These are phyloP conservation scores for Morella rubra DNA, from an alignment of 306 rosid species.

Conservation along the genomic window DNA sequence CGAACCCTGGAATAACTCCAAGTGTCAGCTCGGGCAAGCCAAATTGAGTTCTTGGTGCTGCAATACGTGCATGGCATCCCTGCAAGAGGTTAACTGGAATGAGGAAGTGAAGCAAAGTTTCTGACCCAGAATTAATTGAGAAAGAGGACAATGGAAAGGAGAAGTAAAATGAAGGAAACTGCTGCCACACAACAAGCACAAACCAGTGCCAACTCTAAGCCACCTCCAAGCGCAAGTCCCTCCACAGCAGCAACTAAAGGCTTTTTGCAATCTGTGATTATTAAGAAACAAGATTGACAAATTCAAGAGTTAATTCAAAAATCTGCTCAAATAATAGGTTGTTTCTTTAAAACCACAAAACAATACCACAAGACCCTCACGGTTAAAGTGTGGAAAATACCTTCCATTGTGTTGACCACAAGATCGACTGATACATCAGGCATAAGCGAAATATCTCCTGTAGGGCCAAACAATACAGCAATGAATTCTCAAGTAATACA, in stretches of 20 bases:
- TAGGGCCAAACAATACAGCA: conserved; percentile 20
- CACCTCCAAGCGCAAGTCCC: conserved; percentile 99
- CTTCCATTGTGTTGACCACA: conserved; percentile 76
- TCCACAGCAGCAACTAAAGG: conserved; percentile 90
- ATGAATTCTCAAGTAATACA: conserved; percentile 4
- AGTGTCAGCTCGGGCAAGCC: conserved; percentile 94
- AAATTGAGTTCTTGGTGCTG: conserved; percentile 80
- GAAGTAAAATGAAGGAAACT: background rate
- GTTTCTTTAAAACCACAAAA: background rate
- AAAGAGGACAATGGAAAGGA: background rate
- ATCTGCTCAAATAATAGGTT: background rate
- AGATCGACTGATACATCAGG: conserved; percentile 91
- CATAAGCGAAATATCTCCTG: conserved; percentile 69
- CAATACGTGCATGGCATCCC: conserved; percentile 95
- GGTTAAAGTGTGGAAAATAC: conserved; percentile 39
- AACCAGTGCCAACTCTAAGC: conserved; percentile 93
- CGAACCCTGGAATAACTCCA: conserved; percentile 94
- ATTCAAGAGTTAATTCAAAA: background rate
- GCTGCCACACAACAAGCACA: conserved; percentile 33
- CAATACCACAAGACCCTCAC: background rate
- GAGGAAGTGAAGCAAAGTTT: conserved; percentile 12
- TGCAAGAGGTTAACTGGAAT: conserved; percentile 30
- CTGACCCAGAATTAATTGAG: background rate
- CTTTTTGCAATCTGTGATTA: conserved; percentile 70
- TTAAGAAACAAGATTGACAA: conserved; percentile 12